phyloP scores from a whole-genome alignment of 805 yeast species.

The Monosporozyma solicola region DNA sequence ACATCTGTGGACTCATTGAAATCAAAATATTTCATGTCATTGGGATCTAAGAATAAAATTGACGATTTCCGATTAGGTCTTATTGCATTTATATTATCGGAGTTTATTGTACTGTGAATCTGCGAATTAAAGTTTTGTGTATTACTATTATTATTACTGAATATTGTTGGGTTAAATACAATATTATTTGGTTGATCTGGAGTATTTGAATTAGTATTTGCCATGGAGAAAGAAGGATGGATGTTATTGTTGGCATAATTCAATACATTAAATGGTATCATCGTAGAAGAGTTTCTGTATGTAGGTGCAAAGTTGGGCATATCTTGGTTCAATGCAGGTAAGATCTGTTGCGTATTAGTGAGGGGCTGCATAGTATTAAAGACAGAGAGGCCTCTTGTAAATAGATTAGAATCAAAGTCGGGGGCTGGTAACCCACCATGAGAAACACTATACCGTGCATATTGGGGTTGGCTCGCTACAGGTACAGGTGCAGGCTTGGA shows the following conservation, averaged over 20 bases:
- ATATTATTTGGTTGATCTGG: not conserved
- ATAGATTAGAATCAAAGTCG: slow-evolving; percentile 7
- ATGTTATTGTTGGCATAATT: not conserved
- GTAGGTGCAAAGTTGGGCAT: not conserved
- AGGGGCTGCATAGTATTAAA: slow-evolving; percentile 15
- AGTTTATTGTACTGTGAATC: not conserved
- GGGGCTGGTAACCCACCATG: not conserved
- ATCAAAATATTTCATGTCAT: not conserved
- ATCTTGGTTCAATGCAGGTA: slow-evolving; percentile 3
- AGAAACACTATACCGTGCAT: not conserved
- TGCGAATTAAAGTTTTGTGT: not conserved
- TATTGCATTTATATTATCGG: not conserved
- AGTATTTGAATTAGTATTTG: not conserved
- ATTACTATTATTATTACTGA: slow-evolving; percentile 1
- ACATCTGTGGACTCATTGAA: not conserved
- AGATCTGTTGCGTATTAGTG: not conserved
- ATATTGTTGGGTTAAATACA: not conserved
- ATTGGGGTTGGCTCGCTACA: not conserved
- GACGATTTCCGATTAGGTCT: not conserved
- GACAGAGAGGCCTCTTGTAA: slow-evolving; percentile 27
- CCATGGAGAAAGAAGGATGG: not conserved
- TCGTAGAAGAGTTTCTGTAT: slow-evolving; percentile 4
- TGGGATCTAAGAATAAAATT: not conserved
- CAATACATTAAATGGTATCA: not conserved
- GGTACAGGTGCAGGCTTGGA: not conserved